Percentiles rank a stretch among this genome's conserved stretches.
Evolutionary conservation across 768 basidiomycete species (phyloP).

Genomic region (Atractiella rhizophila): DNA sequence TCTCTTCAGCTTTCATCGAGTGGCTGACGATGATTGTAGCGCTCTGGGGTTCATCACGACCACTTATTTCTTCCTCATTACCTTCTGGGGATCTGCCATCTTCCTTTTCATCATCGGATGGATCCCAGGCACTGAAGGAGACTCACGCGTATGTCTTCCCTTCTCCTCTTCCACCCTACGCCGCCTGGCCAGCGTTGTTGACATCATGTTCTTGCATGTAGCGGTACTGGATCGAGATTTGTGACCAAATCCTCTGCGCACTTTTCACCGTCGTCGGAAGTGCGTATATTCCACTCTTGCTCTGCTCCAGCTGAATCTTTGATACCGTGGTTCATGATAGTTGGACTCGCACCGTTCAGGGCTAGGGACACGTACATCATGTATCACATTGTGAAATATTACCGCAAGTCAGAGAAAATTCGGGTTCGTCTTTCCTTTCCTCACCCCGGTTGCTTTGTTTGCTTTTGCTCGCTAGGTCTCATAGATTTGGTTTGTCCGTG

Average conservation of each 20-base stretch:
- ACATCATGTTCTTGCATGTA: not conserved
- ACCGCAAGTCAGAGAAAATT: constrained; percentile 5
- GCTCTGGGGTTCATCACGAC: constrained; percentile 9
- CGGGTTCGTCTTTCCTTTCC: no score
- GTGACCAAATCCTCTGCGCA: not conserved
- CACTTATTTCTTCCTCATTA: constrained; percentile 2
- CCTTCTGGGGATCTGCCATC: no score
- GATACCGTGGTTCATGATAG: no score
- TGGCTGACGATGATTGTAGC: not conserved
- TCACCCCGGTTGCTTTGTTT: no score
- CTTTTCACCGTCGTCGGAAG: not conserved
- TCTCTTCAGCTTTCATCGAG: not conserved
- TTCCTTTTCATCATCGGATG: no score
- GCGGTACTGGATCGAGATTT: not conserved
- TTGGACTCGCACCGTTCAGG: constrained; percentile 5
- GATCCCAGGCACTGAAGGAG: not conserved
- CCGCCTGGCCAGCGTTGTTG: not conserved
- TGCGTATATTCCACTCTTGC: not conserved
- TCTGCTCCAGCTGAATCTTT: no score
- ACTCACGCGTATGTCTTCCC: not conserved
- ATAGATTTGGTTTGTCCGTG: no score
- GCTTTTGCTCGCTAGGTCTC: no score
- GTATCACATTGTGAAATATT: constrained; percentile 7
- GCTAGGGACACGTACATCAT: constrained; percentile 8
- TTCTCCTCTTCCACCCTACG: constrained; percentile 3